These are phyloP conservation scores for Avicennia marina DNA, from an alignment of 257 asterid species.

Conservation along the genomic window DNA sequence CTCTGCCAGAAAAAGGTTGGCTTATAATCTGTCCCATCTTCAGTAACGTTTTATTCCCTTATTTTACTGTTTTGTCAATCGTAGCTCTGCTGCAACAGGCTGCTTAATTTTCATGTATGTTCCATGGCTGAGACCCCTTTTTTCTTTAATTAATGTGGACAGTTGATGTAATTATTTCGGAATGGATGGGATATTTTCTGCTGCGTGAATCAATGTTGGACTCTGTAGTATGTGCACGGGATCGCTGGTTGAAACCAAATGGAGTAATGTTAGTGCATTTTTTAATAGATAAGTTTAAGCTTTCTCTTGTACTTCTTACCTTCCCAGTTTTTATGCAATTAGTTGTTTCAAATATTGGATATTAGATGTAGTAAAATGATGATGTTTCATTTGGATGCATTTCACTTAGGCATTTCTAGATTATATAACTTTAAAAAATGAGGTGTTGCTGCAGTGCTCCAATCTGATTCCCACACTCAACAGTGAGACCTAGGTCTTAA, in stretches of 20 bases:
- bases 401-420: neutral
- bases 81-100: neutral
- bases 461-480: neutral
- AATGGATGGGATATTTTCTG: constrained; percentile 99
- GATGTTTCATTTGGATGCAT: neutral
- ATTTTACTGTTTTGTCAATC: neutral
- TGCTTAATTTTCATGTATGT: neutral
- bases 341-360: too few species aligned
- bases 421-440: neutral
- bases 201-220: constrained; percentile 99
- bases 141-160: constrained; percentile 6
- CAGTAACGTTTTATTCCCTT: neutral
- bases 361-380: neutral
- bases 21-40: neutral
- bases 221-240: constrained; percentile 89
- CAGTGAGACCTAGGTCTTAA: too few species aligned
- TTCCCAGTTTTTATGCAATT: too few species aligned
- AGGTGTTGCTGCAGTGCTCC: neutral
- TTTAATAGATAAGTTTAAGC: neutral
- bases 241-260: constrained; percentile 81
- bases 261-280: constrained; percentile 78
- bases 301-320: neutral
- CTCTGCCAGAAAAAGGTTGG: constrained; percentile 88
- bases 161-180: constrained; percentile 97
- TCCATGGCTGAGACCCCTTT: neutral